A percentile compares a stretch with the other conserved stretches of the same genome.
Evolutionary conservation across 169 alveolate genomes (phyloP).

Genomic region (Perkinsus chesapeaki): DNA sequence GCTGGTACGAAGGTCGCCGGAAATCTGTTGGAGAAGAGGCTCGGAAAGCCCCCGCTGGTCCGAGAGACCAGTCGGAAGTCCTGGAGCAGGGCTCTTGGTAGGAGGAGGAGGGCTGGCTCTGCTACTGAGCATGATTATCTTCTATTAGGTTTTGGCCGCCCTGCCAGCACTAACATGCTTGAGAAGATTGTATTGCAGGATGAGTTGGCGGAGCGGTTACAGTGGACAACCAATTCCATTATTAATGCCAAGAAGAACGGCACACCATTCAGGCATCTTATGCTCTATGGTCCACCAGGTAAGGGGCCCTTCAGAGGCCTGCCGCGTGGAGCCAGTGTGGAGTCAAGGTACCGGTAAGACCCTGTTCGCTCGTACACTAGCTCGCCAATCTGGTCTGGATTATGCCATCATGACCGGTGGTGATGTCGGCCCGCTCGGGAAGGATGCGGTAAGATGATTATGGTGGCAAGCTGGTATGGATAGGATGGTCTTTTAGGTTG

Average conservation of each 20-base stretch:
- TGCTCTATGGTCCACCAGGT: constrained; percentile 93
- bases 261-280: constrained; percentile 80
- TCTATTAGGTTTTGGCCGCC: no score
- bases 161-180: constrained; percentile 32
- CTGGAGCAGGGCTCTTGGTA: constrained; percentile 9
- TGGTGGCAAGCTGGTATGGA: neutral
- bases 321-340: neutral
- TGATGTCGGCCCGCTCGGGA: constrained; percentile 94
- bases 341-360: constrained; percentile 67
- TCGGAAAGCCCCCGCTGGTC: constrained; percentile 49
- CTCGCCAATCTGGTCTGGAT: constrained; percentile 81
- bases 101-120: neutral
- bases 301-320: constrained; percentile 71
- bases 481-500: neutral
- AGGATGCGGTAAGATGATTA: constrained; percentile 64
- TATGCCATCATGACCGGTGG: constrained; percentile 92
- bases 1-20: constrained; percentile 48
- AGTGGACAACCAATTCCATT: constrained; percentile 87
- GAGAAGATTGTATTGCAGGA: constrained; percentile 76
- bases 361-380: constrained; percentile 23
- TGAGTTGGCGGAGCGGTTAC: constrained; percentile 70
- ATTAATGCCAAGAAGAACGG: constrained; percentile 77
- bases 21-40: constrained; percentile 33
- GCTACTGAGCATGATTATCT: constrained; percentile 33
- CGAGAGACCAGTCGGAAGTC: constrained; percentile 49